Evolutionary conservation across 2,329 filamentous ascomycete species (phyloP), one percentile per base, ranked within the genome.

Genomic region (Colletotrichum phormii): DNA sequence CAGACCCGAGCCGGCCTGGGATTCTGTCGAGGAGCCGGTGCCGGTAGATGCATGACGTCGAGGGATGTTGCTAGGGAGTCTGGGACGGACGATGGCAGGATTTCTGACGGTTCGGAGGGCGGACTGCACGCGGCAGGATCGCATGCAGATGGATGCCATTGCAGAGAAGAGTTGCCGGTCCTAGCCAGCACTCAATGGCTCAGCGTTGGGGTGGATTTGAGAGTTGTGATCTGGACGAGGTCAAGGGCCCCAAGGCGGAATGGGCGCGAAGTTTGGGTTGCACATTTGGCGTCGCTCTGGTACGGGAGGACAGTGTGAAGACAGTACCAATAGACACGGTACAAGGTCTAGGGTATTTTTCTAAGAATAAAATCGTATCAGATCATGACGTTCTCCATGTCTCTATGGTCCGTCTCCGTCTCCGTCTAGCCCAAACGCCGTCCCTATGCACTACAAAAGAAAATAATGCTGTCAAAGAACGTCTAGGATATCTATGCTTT

Each of bases 131-230:
- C 75, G 77, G 63, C 76, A 76, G 49, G 76, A 77, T 62, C 79
- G 74, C 18, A 80, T 73, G 55, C 75, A 77, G n/a, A 78, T 75
- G 64, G 77, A 75, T 42, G 80, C 79, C 81, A 83, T 83, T 51
- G 67, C 77, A 63, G 64, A 71, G 58, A 67, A 72, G 62, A 73
- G 73, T 71, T 68, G 70, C 79, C 74, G 77, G 76, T 74, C 77
- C 61, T 61, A 68, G 75, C 81, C 79, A 79, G 79, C 77, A 76
- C 76, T 80, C 80, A 82, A 80, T 81, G 78, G 80, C 77, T 76
- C 73, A 67, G 66, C 62, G 72, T 68, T 70, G 71, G 60, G 51
- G 26, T 31, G 67, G 55, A n/a, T 31, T 60, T 22, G 54, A 49
- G 33, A 68, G 31, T 61, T 58, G 61, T 62, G 53, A 55, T 64